phyloP scores from a whole-genome alignment of 2,329 filamentous ascomycete species.

The Dactylellina leptospora region DNA sequence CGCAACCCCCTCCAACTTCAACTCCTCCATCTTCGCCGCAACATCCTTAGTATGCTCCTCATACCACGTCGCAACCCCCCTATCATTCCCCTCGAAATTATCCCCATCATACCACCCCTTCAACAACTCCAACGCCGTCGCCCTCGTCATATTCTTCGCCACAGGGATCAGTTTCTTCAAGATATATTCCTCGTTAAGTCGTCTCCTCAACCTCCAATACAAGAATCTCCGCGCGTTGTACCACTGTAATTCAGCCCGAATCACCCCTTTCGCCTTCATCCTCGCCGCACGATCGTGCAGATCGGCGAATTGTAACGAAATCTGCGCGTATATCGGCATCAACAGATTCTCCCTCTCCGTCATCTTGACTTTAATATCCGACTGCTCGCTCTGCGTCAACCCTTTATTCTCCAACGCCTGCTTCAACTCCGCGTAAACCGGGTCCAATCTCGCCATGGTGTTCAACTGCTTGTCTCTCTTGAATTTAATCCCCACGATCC shows the following conservation, averaged over 20 bases:
- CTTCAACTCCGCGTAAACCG: slow-evolving; percentile 82
- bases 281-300: slow-evolving; percentile 95
- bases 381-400: slow-evolving; percentile 76
- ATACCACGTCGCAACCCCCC: slow-evolving; percentile 90
- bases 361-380: slow-evolving; percentile 84
- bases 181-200: slow-evolving; percentile 96
- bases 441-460: slow-evolving; percentile 94
- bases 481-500: slow-evolving; percentile 99
- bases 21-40: slow-evolving; percentile 80
- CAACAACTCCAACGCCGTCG: slow-evolving; percentile 76
- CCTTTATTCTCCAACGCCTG: slow-evolving; percentile 75
- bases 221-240: slow-evolving; percentile 92
- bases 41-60: slow-evolving; percentile 90
- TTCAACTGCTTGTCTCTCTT: slow-evolving; percentile 95
- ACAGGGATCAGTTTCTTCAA: slow-evolving; percentile 80
- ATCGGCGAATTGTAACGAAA: slow-evolving; percentile 96
- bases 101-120: slow-evolving; percentile 73
- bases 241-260: slow-evolving; percentile 86
- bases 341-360: slow-evolving; percentile 84
- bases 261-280: slow-evolving; percentile 97
- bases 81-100: slow-evolving; percentile 77
- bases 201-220: slow-evolving; percentile 98
- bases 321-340: slow-evolving; percentile 90
- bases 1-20: slow-evolving; percentile 79
- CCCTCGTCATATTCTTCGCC: slow-evolving; percentile 65